Evolutionary conservation across 768 basidiomycete genomes (phyloP).

Genomic region (Leccinum fibrillosum): DNA sequence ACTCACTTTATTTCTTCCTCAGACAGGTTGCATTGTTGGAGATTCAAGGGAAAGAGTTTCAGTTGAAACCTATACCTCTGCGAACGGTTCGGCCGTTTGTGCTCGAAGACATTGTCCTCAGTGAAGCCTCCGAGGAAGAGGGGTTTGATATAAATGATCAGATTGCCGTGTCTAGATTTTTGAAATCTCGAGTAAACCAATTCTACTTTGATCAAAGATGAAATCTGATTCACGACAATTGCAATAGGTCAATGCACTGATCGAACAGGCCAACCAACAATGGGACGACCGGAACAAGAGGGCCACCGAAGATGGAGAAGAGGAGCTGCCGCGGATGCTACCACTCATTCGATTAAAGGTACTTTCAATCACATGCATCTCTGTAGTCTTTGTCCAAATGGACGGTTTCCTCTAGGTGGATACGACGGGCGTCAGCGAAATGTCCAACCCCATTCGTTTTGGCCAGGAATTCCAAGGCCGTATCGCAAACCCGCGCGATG

Average conservation of each 20-base stretch:
- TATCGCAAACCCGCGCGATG: constrained; percentile 92
- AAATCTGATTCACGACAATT: not conserved
- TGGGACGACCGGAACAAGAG: constrained; percentile 26
- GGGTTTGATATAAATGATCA: constrained; percentile 76
- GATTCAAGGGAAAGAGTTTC: constrained; percentile 85
- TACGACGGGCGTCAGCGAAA: constrained; percentile 85
- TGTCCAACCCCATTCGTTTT: constrained; percentile 95
- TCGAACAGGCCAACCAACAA: constrained; percentile 62
- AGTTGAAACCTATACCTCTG: constrained; percentile 80
- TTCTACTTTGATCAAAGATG: not conserved
- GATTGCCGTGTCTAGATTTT: constrained; percentile 76
- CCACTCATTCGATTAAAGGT: constrained; percentile 88
- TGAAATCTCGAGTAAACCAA: constrained; percentile 60
- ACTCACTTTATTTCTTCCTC: too few species aligned
- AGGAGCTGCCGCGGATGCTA: constrained; percentile 66
- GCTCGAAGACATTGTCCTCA: constrained; percentile 73
- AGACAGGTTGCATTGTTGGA: constrained; percentile 91
- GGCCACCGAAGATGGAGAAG: constrained; percentile 61
- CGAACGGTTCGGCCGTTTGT: constrained; percentile 95
- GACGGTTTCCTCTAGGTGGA: constrained; percentile 57
- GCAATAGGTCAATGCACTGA: constrained; percentile 69
- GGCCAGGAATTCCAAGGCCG: constrained; percentile 91
- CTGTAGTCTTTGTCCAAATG: not conserved
- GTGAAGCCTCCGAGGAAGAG: constrained; percentile 76
- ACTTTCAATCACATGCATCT: not conserved